Percentiles rank a stretch among this genome's conserved stretches.
Evolutionary conservation across 257 asterid genomes (phyloP).

Genomic region (Paulownia fortunei): DNA sequence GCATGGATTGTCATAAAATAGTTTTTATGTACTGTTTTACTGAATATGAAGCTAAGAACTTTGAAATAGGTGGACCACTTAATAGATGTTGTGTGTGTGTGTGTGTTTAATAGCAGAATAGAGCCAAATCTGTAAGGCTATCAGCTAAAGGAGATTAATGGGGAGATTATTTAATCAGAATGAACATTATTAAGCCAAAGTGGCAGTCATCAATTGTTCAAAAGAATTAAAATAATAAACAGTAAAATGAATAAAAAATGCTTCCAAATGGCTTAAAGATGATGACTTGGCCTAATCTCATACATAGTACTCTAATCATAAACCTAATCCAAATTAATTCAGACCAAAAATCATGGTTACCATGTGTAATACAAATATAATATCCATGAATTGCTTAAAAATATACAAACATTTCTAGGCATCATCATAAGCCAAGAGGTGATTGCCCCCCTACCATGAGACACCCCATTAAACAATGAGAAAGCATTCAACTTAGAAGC

Average conservation of each 20-base stretch:
- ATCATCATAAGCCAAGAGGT: conserved; percentile 43
- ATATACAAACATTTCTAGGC: conserved; percentile 31
- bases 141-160: background rate
- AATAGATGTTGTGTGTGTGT: background rate
- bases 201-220: background rate
- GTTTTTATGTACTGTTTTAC: too few relatives aligned
- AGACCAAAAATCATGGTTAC: conserved; percentile 40
- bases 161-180: background rate
- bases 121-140: background rate
- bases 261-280: background rate
- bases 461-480: conserved; percentile 37
- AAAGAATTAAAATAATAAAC: conserved; percentile 12
- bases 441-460: conserved; percentile 48
- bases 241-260: background rate
- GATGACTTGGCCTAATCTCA: conserved; percentile 27
- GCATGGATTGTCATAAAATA: background rate
- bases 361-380: conserved; percentile 39
- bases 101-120: background rate
- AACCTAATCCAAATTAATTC: conserved; percentile 44
- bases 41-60: too few relatives aligned
- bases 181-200: conserved; percentile 21
- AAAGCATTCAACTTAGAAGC: background rate
- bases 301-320: conserved; percentile 34
- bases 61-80: background rate
- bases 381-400: conserved; percentile 21